These are phyloP conservation scores for Colletotrichum chlorophyti DNA, from an alignment of 2,329 filamentous ascomycete species.

Conservation along the genomic window DNA sequence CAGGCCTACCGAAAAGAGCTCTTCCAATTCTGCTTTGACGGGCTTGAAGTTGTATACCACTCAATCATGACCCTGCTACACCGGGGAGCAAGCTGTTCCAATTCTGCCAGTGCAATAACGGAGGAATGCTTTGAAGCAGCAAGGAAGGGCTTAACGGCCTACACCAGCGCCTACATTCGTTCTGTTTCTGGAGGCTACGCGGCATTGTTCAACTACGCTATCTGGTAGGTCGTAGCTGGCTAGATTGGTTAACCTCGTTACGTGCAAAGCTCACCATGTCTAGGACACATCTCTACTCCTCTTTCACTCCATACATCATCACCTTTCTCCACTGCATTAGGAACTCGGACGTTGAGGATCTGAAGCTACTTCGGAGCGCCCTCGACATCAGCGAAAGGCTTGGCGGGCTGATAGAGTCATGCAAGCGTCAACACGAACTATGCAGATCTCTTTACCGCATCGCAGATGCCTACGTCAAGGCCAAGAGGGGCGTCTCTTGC, in stretches of 20 bases:
- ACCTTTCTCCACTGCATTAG: slow-evolving; percentile 31
- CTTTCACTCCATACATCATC: slow-evolving; percentile 32
- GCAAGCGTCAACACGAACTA: slow-evolving; percentile 10
- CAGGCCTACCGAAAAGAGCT: slow-evolving; percentile 26
- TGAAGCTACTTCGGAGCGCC: slow-evolving; percentile 3
- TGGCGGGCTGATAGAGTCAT: slow-evolving; percentile 4
- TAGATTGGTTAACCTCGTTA: too few species aligned
- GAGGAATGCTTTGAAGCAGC: slow-evolving; percentile 30
- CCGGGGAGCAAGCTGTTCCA: slow-evolving; percentile 25
- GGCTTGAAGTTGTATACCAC: slow-evolving; percentile 30
- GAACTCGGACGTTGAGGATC: slow-evolving; percentile 19
- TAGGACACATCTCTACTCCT: slow-evolving; percentile 33
- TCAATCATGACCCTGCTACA: slow-evolving; percentile 31
- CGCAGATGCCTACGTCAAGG: slow-evolving; percentile 16
- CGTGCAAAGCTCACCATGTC: neutral
- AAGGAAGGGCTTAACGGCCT: slow-evolving; percentile 26
- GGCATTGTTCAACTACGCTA: slow-evolving; percentile 28
- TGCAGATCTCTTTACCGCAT: slow-evolving; percentile 13
- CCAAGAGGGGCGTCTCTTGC: slow-evolving; percentile 1
- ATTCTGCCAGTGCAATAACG: slow-evolving; percentile 24
- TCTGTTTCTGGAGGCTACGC: slow-evolving; percentile 18
- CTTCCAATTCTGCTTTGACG: slow-evolving; percentile 27
- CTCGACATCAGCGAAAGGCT: slow-evolving; percentile 14
- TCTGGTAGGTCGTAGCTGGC: slow-evolving; percentile 28
- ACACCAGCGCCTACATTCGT: slow-evolving; percentile 25